phyloP scores from a whole-genome alignment of 108 stramenopile genomes.

The Chaetoceros tenuissimus region DNA sequence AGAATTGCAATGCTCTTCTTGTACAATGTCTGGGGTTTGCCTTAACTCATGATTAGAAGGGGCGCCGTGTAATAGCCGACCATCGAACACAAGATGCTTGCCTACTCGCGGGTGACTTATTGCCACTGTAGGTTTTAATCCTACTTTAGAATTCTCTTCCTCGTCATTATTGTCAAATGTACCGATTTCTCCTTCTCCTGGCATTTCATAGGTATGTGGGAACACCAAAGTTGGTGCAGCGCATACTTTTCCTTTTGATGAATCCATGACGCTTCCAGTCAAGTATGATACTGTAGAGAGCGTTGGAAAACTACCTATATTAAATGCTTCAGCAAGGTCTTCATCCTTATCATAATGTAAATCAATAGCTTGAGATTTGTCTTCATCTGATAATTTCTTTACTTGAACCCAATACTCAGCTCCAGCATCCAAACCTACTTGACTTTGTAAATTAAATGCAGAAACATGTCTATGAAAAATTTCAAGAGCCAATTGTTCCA shows the following conservation, averaged over 20 bases:
- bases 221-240: constrained; percentile 59
- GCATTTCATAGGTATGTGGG: constrained; percentile 47
- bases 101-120: constrained; percentile 58
- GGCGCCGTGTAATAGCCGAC: constrained; percentile 81
- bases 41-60: constrained; percentile 47
- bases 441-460: constrained; percentile 7
- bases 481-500: constrained; percentile 50
- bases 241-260: background rate
- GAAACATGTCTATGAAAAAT: constrained; percentile 47
- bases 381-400: constrained; percentile 20
- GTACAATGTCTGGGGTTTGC: background rate
- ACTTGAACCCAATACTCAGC: constrained; percentile 88
- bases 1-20: background rate
- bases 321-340: constrained; percentile 68
- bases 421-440: constrained; percentile 17
- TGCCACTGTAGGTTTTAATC: constrained; percentile 17
- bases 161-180: background rate
- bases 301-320: constrained; percentile 70
- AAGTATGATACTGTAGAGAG: constrained; percentile 85
- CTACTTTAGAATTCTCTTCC: background rate
- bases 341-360: constrained; percentile 92
- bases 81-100: constrained; percentile 87
- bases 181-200: background rate
- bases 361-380: constrained; percentile 43
- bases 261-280: constrained; percentile 17